Base-by-base conservation (phyloP, 352 stramenopile species). In the Pseudoperonospora humuli region DNA sequence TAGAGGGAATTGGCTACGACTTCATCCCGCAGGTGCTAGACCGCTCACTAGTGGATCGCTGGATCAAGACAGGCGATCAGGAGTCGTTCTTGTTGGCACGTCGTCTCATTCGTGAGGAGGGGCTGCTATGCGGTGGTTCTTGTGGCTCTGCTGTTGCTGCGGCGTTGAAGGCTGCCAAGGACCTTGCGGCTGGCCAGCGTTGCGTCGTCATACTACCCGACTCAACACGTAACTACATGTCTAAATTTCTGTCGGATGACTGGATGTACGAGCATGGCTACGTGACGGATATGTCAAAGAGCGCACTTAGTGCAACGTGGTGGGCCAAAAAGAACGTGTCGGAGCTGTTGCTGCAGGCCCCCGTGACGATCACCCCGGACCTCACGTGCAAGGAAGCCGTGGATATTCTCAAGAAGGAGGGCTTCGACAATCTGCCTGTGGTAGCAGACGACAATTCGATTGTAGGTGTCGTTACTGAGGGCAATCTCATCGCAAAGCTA, bases 191-290 rank as follows among this genome's bases (percentile, higher is more conserved):
- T 18, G 93, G 86, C 20, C 84, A 98, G 58, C 77, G 84, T 24
- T 97, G 86, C 56, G 93, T 98, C 5, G 89, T 98, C 4, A 81
- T 98, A 36, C 67, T 98, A 11, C 91, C 95, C 0, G 95, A 98
- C 69, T 96, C 82, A 39, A 95, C 96, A 21, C 75, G 93, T 32
- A 98, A 98, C 73, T 98, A 98, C 86, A 98, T 98, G 93, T 97
- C 86, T 63, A 98, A 98, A 75, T 96, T 96, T 49, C 57, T 98
- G 19, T 95, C 73, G 39, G 91, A 98, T 67, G 84, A 97, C 64
- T 98, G 95, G 93, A 93, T 93, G 81, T 88, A 86, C 61, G 71
- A 88, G 45, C 61, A 90, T 58, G 71, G 69, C 27, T 93, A 86
- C 57, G 79, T 93, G 26, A 78, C 84, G 42, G 73, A 84, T 39